Base-by-base conservation (phyloP, 345 rosid species). In the Litchi chinensis region DNA sequence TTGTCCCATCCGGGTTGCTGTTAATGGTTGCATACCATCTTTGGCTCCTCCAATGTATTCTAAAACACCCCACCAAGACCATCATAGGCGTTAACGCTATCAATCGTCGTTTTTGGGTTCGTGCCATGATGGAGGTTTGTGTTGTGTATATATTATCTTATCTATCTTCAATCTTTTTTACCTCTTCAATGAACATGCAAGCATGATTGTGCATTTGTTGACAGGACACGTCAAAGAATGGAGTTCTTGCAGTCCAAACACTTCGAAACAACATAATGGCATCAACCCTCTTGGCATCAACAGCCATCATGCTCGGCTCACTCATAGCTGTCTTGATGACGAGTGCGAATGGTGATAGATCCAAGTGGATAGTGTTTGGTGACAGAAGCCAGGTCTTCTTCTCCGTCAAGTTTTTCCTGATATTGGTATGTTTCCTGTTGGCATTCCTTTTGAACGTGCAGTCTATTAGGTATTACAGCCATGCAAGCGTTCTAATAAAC, bases 251-350 rank as follows among this genome's bases (percentile, higher is more conserved):
- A 19, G 98, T 95, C 68, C 98, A 95, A 79, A 93, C 97, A 16
- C 82, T 95, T 57, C 79, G 97, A 41, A 95, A 93, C 86, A 95
- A 95, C 89, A 93, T 93, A 81, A 95, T 95, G 98, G 97, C 98
- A 11, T 95, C 98, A 40, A 95, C 97, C 39, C 83, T 95, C 9
- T 82, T 95, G 77, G 98, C 97, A 26, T 91, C 97, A 13, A 92
- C 95, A 1, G 97, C 97, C 1, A 92, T 93, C 79, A 92, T 84
- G 92, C 82, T 93, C 13, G 87, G 98, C 86, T 93, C 95, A 6
- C 86, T 94, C 22, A 88, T 92, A 21, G 98, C 95, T 0, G 78
- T 91, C 13, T 78, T 95, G 65, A 93, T 95, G 97, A 79, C 87
- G 0, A 77, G 82, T 60, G 82, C 76, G 26, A 21, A 28, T 3